These are phyloP conservation scores for Phialophora macrospora DNA, from an alignment of 2,329 filamentous ascomycete species.

Conservation along the genomic window DNA sequence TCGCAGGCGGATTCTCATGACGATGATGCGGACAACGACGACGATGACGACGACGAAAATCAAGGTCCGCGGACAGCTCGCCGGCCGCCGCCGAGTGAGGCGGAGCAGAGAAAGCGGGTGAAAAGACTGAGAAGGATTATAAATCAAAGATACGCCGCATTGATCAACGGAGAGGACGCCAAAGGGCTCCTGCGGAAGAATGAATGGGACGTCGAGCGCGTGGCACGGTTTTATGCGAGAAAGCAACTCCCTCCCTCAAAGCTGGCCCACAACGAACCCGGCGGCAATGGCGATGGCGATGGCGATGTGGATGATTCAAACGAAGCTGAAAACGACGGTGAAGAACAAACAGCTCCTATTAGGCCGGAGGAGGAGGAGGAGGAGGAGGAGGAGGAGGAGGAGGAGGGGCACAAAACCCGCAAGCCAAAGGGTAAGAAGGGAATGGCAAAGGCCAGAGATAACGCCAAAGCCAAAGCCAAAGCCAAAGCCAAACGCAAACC, in stretches of 20 bases:
- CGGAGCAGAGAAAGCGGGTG: background rate
- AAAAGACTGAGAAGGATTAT: background rate
- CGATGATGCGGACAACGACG: background rate
- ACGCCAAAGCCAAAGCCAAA: no score
- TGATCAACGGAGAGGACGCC: background rate
- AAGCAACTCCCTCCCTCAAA: background rate
- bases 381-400: no score
- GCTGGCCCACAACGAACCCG: background rate
- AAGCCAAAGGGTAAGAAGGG: background rate
- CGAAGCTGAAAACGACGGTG: no score
- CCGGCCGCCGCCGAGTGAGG: background rate
- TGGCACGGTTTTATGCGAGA: background rate
- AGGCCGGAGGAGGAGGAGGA: no score
- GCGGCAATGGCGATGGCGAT: background rate
- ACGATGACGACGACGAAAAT: constrained; percentile 2
- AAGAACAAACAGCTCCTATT: no score
- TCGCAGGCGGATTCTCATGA: background rate
- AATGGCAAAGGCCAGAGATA: background rate
- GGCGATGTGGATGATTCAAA: no score
- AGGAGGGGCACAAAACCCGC: no score
- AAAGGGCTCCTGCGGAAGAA: background rate
- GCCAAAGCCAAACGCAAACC: background rate
- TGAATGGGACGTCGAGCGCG: background rate
- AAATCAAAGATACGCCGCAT: background rate
- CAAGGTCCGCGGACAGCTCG: background rate